phyloP scores from a whole-genome alignment of 78 protist species.

The Dictyostelium discoideum region DNA sequence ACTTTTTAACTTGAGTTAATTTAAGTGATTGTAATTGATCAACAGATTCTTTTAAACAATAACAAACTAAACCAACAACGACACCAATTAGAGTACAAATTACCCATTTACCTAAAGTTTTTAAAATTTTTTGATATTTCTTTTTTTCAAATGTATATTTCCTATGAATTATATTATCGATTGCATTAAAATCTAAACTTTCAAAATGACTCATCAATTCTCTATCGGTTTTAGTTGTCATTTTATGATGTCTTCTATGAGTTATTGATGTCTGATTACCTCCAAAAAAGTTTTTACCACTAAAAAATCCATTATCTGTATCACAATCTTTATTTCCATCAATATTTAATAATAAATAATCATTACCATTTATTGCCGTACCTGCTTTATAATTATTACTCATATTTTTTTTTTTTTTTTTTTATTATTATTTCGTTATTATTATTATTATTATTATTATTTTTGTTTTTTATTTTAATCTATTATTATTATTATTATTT shows the following conservation, averaged over 20 bases:
- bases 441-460: no score
- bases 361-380: neutral
- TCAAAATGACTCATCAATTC: slow-evolving; percentile 35
- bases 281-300: neutral
- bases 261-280: neutral
- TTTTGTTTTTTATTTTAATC: no score
- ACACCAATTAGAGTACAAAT: slow-evolving; percentile 62
- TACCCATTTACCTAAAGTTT: slow-evolving; percentile 56
- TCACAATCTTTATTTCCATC: neutral
- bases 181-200: slow-evolving; percentile 51
- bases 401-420: neutral
- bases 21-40: slow-evolving; percentile 63
- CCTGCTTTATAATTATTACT: neutral
- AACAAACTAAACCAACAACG: slow-evolving; percentile 49
- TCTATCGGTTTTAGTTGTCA: slow-evolving; percentile 9
- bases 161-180: slow-evolving; percentile 53
- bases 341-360: slow-evolving; percentile 13
- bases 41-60: slow-evolving; percentile 48
- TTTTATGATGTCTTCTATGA: slow-evolving; percentile 48
- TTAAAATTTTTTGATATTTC: slow-evolving; percentile 14
- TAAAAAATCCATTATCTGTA: neutral
- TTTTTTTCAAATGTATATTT: slow-evolving; percentile 17
- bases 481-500: no score
- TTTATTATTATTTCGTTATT: no score
- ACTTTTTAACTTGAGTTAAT: slow-evolving; percentile 38